Evolutionary conservation across 768 basidiomycete genomes (phyloP).

Genomic region (Suillus fuscotomentosus): DNA sequence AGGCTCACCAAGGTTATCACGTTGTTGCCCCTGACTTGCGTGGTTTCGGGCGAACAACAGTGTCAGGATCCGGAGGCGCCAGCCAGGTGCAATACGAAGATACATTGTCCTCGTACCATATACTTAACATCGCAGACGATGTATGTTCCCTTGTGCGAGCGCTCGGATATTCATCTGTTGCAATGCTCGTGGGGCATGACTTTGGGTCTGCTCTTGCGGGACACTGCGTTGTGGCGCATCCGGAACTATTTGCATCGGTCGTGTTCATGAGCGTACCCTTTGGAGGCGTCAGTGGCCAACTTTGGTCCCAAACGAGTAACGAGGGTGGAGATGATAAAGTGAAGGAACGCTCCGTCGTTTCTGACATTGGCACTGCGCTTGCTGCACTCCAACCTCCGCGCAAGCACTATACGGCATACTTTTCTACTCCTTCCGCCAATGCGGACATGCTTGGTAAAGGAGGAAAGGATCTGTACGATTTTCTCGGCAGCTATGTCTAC

Average conservation of each 20-base stretch:
- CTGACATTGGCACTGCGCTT: slow-evolving; percentile 25
- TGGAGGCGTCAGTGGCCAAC: slow-evolving; percentile 37
- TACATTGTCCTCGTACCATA: slow-evolving; percentile 47
- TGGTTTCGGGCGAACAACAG: slow-evolving; percentile 45
- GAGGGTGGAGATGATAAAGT: slow-evolving; percentile 12
- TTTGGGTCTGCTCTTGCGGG: slow-evolving; percentile 55
- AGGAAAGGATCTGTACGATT: slow-evolving; percentile 19
- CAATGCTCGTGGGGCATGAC: slow-evolving; percentile 61
- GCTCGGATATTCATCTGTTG: slow-evolving; percentile 46
- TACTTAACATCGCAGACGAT: slow-evolving; percentile 52
- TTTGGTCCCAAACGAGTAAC: slow-evolving; percentile 5
- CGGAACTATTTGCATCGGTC: slow-evolving; percentile 53
- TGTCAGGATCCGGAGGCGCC: slow-evolving; percentile 6
- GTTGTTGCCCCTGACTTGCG: slow-evolving; percentile 65
- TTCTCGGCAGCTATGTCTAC: slow-evolving; percentile 35
- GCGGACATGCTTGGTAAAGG: slow-evolving; percentile 35
- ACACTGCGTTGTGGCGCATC: slow-evolving; percentile 51
- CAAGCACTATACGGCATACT: slow-evolving; percentile 59
- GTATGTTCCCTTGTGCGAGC: slow-evolving; percentile 49
- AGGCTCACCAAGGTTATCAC: slow-evolving; percentile 44
- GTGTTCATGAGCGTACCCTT: slow-evolving; percentile 64
- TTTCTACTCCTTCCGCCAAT: slow-evolving; percentile 45
- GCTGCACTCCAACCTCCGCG: slow-evolving; percentile 45
- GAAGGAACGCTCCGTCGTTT: slow-evolving; percentile 16
- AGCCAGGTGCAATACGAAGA: slow-evolving; percentile 41